Percentiles rank a stretch among this genome's conserved stretches.
These are phyloP conservation scores for Kodamaea restingae DNA, from an alignment of 805 yeast genomes.

Conservation along the genomic window DNA sequence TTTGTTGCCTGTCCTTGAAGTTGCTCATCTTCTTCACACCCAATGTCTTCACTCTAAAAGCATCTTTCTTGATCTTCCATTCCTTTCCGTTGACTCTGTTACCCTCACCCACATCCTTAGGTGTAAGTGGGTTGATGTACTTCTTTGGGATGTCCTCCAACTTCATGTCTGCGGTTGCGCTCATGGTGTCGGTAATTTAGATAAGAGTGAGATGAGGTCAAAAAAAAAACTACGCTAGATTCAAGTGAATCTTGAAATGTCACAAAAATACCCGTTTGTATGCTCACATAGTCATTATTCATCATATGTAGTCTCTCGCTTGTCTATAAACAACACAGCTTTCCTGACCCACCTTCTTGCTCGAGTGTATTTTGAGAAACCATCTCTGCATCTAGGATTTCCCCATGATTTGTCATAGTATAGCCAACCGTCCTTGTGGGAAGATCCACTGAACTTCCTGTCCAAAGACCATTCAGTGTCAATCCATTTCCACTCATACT, in stretches of 20 bases:
- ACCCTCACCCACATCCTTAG: conserved; percentile 43
- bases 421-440: conserved; percentile 48
- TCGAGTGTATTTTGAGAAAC: conserved; percentile 49
- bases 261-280: neutral
- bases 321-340: conserved; percentile 33
- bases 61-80: conserved; percentile 68
- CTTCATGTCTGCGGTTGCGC: conserved; percentile 25
- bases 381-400: conserved; percentile 36
- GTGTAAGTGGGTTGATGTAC: conserved; percentile 30
- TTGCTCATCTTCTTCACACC: conserved; percentile 51
- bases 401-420: conserved; percentile 53
- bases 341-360: conserved; percentile 48
- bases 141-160: conserved; percentile 33
- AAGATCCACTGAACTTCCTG: conserved; percentile 32
- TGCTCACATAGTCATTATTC: neutral
- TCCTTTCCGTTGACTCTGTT: conserved; percentile 59
- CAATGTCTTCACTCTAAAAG: conserved; percentile 58
- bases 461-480: conserved; percentile 52
- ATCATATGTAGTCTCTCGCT: conserved; percentile 9
- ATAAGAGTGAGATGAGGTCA: conserved; percentile 7
- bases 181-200: conserved; percentile 19
- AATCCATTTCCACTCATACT: conserved; percentile 54
- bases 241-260: neutral
- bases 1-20: conserved; percentile 66
- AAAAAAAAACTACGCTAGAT: conserved; percentile 1